Percentiles rank a stretch among this genome's conserved stretches.
These are phyloP conservation scores for Candida orba DNA, from an alignment of 805 yeast genomes.

Conservation along the genomic window DNA sequence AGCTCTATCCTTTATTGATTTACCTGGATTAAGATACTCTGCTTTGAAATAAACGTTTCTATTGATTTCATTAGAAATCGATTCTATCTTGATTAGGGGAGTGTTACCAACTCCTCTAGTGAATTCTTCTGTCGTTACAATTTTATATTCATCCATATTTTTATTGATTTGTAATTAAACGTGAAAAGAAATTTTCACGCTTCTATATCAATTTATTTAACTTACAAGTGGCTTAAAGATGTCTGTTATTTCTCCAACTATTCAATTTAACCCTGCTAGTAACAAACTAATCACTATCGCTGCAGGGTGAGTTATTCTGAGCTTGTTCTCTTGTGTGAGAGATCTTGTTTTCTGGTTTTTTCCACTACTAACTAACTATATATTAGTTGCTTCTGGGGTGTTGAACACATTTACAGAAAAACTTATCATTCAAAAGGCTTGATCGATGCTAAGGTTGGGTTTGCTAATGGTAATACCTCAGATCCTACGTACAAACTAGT, in stretches of 20 bases:
- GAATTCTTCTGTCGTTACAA: slow-evolving; percentile 14
- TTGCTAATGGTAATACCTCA: slow-evolving; percentile 63
- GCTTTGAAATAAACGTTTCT: slow-evolving; percentile 68
- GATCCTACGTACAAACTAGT: slow-evolving; percentile 65
- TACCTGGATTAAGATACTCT: slow-evolving; percentile 72
- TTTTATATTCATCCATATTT: slow-evolving; percentile 10
- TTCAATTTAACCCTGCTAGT: slow-evolving; percentile 35
- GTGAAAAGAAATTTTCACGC: no score
- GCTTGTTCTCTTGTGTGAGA: no score
- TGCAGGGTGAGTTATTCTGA: slow-evolving; percentile 49
- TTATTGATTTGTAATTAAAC: no score
- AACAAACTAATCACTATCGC: slow-evolving; percentile 52
- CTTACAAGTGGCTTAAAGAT: background rate
- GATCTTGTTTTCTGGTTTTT: slow-evolving; percentile 24
- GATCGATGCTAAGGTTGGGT: slow-evolving; percentile 79
- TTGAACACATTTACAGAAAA: slow-evolving; percentile 74
- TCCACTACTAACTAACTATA: slow-evolving; percentile 16
- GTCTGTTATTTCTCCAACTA: slow-evolving; percentile 31
- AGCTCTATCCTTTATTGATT: slow-evolving; percentile 77
- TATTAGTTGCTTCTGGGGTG: slow-evolving; percentile 75
- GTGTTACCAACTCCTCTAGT: slow-evolving; percentile 52
- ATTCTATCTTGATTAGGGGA: slow-evolving; percentile 55
- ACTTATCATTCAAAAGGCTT: slow-evolving; percentile 59
- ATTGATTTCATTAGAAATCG: slow-evolving; percentile 57
- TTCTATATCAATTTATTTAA: background rate